phyloP scores from a whole-genome alignment of 495 filamentous ascomycete species.

The Lasiosphaeria miniovina region DNA sequence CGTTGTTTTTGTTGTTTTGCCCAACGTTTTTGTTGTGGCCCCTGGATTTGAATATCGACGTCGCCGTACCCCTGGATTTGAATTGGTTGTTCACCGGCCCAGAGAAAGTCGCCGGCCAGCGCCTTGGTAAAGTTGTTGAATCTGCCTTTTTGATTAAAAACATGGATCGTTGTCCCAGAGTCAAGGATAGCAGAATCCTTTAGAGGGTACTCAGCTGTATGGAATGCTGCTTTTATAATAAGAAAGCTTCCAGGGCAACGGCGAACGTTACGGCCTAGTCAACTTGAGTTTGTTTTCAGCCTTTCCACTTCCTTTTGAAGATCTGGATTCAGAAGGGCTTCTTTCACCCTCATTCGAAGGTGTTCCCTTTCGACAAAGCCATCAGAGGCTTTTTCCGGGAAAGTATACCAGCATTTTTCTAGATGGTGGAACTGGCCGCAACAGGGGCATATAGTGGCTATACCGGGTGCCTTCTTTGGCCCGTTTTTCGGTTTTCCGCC shows the following conservation, averaged over 20 bases:
- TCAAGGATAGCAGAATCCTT: conserved; percentile 16
- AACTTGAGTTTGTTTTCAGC: conserved; percentile 2
- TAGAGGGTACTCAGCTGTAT: conserved; percentile 13
- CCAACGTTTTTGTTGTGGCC: neutral
- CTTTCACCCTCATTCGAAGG: conserved; percentile 5
- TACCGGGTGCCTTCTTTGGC: conserved; percentile 7
- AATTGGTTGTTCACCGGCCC: conserved; percentile 7
- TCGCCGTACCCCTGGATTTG: conserved; percentile 6
- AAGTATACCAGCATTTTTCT: conserved; percentile 7
- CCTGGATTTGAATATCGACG: conserved; percentile 8
- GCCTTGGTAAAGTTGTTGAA: conserved; percentile 8
- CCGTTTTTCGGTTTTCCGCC: conserved; percentile 7
- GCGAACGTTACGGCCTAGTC: conserved; percentile 5
- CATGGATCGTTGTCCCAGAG: conserved; percentile 10
- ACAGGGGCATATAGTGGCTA: conserved; percentile 6
- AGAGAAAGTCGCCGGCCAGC: conserved; percentile 6
- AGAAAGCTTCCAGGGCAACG: conserved; percentile 7
- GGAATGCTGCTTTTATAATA: conserved; percentile 6
- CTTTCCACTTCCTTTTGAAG: conserved; percentile 12
- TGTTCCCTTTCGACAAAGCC: conserved; percentile 14
- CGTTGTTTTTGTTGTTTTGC: conserved; percentile 1
- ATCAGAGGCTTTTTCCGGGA: conserved; percentile 8
- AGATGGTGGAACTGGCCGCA: conserved; percentile 15
- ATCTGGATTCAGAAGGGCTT: conserved; percentile 9
- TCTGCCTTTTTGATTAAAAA: conserved; percentile 9